Percentiles rank a stretch among this genome's conserved stretches.
Conservation (phyloP, 2,329 filamentous ascomycete genomes). For the Peltaster fructicola region DNA sequence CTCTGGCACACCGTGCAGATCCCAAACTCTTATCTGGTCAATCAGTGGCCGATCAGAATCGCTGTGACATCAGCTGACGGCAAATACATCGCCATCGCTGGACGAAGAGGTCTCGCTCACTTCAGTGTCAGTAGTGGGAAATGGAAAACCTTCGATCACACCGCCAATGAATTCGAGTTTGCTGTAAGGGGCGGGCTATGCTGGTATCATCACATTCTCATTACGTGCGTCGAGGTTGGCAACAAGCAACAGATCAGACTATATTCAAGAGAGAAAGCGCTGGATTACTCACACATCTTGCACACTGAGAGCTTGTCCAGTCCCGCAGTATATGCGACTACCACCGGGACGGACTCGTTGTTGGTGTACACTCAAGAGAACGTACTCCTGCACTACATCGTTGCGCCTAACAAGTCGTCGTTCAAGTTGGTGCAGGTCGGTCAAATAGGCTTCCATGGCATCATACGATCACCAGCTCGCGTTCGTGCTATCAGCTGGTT, state of each 20-base stretch:
- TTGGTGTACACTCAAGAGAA: slow-evolving; percentile 97
- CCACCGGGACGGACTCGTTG: slow-evolving; percentile 82
- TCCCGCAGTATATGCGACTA: slow-evolving; percentile 75
- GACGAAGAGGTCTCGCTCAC: slow-evolving; percentile 75
- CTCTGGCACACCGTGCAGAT: slow-evolving; percentile 91
- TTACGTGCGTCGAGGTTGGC: slow-evolving; percentile 79
- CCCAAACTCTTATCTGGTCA: slow-evolving; percentile 64
- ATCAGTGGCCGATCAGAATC: slow-evolving; percentile 84
- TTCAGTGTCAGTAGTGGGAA: slow-evolving; percentile 88
- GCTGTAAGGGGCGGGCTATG: slow-evolving; percentile 91
- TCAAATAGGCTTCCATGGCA: slow-evolving; percentile 92
- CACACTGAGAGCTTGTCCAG: slow-evolving; percentile 63
- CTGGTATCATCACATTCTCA: slow-evolving; percentile 91
- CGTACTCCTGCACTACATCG: slow-evolving; percentile 83
- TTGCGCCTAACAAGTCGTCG: slow-evolving; percentile 51
- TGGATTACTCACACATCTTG: slow-evolving; percentile 56
- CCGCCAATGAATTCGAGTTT: slow-evolving; percentile 72
- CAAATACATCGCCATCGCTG: slow-evolving; percentile 90
- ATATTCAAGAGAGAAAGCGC: slow-evolving; percentile 68
- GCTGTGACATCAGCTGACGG: slow-evolving; percentile 83
- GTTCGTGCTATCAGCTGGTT: slow-evolving; percentile 94
- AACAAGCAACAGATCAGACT: slow-evolving; percentile 66
- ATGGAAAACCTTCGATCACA: slow-evolving; percentile 86
- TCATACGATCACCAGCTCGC: slow-evolving; percentile 79
- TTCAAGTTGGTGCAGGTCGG: slow-evolving; percentile 81